Base-by-base conservation (phyloP, 2,329 filamentous ascomycete species). In the Cytospora piceae region DNA sequence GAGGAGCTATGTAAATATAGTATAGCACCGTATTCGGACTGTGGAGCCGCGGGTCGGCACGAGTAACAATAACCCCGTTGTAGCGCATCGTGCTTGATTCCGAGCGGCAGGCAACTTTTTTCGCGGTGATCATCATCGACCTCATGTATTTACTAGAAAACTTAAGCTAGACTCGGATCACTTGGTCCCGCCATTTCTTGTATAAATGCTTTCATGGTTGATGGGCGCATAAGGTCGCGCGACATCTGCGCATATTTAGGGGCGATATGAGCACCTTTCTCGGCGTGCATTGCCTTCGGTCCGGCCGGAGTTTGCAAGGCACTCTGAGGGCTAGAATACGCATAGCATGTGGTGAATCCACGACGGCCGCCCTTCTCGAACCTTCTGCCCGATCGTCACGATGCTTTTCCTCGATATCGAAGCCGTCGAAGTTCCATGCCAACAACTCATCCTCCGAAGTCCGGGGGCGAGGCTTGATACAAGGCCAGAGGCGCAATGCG, bases 261-360 rank as follows among this genome's bases (percentile, higher is more conserved):
- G 63, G 69, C 62, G 71, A 69, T 65, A 75, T 75, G 73, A 73
- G 65, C 68, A 66, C 67, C 55, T 67, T 69, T 55, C 65, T 74
- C 46, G 71, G 73, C 68, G 69, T 73, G 65, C 69, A 69, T 66
- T 71, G 70, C 70, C 71, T 74, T 32, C 71, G 73, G 61, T 69
- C 73, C 63, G 66, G 70, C 69, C 68, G 66, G 70, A 72, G 65
- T 63, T 67, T 60, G 69, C 42, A 32, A 29, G 49, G 39, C 34
- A 63, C 22, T 9, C 46, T 58, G 39, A 56, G 53, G 9, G 42
- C 32, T 17, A 53, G 62, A 20, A 49, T 29, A 42, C 39, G 55
- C 22, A n/a, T 31, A 27, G 55, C 39, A 17, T 17, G 51, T 17
- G 14, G 22, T 11, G 22, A 46, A 9, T 49, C 39, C 12, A 52